Conservation (phyloP, 495 filamentous ascomycete genomes). For the Geoglossum glabrum region DNA sequence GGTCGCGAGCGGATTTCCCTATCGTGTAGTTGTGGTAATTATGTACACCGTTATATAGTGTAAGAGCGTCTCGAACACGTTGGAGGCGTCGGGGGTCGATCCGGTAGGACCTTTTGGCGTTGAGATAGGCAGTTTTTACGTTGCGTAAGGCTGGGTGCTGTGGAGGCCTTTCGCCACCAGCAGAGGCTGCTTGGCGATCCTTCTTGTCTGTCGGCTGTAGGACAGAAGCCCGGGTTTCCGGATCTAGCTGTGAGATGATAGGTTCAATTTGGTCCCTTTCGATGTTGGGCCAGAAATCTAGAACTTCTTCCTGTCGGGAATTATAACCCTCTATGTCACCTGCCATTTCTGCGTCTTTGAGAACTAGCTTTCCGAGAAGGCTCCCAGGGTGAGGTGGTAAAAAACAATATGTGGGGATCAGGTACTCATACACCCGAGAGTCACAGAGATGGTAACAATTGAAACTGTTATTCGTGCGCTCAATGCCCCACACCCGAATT, state of each 20-base stretch:
- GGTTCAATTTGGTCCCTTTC: slow-evolving; percentile 59
- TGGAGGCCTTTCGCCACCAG: neutral
- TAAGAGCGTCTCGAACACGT: slow-evolving; percentile 49
- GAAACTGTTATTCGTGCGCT: slow-evolving; percentile 66
- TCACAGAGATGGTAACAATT: slow-evolving; percentile 85
- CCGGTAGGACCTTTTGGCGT: slow-evolving; percentile 63
- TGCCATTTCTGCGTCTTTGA: slow-evolving; percentile 47
- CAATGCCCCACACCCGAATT: slow-evolving; percentile 84
- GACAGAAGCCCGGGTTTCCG: neutral
- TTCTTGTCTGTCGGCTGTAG: neutral
- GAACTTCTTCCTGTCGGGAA: slow-evolving; percentile 52
- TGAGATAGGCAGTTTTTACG: slow-evolving; percentile 56
- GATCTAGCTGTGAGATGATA: slow-evolving; percentile 30
- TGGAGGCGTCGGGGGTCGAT: slow-evolving; percentile 48
- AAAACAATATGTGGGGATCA: slow-evolving; percentile 79
- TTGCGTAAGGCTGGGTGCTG: slow-evolving; percentile 26
- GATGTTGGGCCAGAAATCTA: slow-evolving; percentile 57
- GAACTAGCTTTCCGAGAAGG: slow-evolving; percentile 60
- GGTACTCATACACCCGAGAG: slow-evolving; percentile 86
- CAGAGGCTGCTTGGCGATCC: neutral
- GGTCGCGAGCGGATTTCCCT: slow-evolving; percentile 57
- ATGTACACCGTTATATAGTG: slow-evolving; percentile 54
- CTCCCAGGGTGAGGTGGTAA: slow-evolving; percentile 79
- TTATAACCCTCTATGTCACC: slow-evolving; percentile 46
- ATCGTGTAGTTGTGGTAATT: slow-evolving; percentile 97